phyloP scores from a whole-genome alignment of 352 stramenopile species.

The Globisporangium splendens region DNA sequence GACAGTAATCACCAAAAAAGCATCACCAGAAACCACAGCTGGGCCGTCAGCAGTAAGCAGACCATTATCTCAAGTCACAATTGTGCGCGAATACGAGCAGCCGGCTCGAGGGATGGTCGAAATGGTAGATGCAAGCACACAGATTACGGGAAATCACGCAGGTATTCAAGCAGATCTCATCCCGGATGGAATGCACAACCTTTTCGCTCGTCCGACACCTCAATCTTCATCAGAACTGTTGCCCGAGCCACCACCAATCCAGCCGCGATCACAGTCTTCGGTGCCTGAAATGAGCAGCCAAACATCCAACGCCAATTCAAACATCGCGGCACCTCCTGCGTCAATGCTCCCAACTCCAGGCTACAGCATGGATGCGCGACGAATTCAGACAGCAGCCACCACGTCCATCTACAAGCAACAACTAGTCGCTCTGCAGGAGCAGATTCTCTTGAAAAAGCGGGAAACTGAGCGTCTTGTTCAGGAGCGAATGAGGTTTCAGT shows the following conservation, averaged over 20 bases:
- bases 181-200: constrained; percentile 50
- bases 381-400: constrained; percentile 24
- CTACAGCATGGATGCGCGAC: constrained; percentile 36
- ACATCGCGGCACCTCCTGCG: neutral
- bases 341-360: constrained; percentile 4
- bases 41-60: neutral
- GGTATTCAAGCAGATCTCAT: constrained; percentile 61
- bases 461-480: constrained; percentile 61
- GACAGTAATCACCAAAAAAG: neutral
- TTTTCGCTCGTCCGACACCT: constrained; percentile 3
- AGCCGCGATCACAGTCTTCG: neutral
- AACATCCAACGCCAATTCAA: neutral
- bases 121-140: constrained; percentile 63
- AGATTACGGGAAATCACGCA: constrained; percentile 75
- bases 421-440: constrained; percentile 47
- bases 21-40: neutral
- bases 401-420: constrained; percentile 74
- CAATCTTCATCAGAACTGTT: neutral
- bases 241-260: neutral
- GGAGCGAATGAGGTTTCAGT: constrained; percentile 55
- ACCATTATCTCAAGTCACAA: constrained; percentile 26
- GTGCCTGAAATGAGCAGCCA: neutral
- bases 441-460: constrained; percentile 64
- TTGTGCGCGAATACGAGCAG: constrained; percentile 50
- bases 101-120: constrained; percentile 19